Evolutionary conservation across 2,329 filamentous ascomycete genomes (phyloP), one percentile per base, ranked within the genome.

Genomic region (Aureobasidium pullulans): DNA sequence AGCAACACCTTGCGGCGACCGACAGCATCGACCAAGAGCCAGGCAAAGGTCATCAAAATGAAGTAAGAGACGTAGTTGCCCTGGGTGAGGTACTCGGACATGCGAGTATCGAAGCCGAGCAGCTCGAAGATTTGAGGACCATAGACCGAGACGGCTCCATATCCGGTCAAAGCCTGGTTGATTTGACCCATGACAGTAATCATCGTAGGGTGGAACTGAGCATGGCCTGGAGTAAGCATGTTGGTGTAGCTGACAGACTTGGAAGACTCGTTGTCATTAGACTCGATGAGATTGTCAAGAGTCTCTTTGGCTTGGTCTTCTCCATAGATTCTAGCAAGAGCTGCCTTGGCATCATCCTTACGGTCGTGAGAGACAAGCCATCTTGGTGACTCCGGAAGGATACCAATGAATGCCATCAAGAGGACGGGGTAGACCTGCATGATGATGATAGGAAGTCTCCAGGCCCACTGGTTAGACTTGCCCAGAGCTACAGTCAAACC

Each of bases 71-170:
- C 70, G 70, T 84, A 85, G 70, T 86, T 86, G 31, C 75, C 81
- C 47, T 84, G 75, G 0, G 82, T 85, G 13, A 84, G 70, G 62
- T 78, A 80, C 67, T 86, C 82, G 1, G 82, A 77, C 15, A 70
- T 71, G 4, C 70, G 71, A 37, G 79, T 76, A 16, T 70, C 68
- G 66, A 85, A 83, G 15, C 82, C 82, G 3, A 85, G 77, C 9
- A 85, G 77, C 63, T 83, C 77, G 67, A 85, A 85, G 57, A 85
- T 85, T 63, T 85, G 83, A 2, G 82, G 82, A 0, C 83, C 83
- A 60, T 85, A 85, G 2, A 85, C 82, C 16, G 78, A 82, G 2
- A 86, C 80, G 0, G 83, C 83, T 2, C 81, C 81, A 58, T 83
- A 84, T 5, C 80, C 79, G 0, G 80, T 82, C 53, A 83, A 69